These are phyloP conservation scores for Cryphonectria carpinicola DNA, from an alignment of 2,329 filamentous ascomycete species.

Conservation along the genomic window DNA sequence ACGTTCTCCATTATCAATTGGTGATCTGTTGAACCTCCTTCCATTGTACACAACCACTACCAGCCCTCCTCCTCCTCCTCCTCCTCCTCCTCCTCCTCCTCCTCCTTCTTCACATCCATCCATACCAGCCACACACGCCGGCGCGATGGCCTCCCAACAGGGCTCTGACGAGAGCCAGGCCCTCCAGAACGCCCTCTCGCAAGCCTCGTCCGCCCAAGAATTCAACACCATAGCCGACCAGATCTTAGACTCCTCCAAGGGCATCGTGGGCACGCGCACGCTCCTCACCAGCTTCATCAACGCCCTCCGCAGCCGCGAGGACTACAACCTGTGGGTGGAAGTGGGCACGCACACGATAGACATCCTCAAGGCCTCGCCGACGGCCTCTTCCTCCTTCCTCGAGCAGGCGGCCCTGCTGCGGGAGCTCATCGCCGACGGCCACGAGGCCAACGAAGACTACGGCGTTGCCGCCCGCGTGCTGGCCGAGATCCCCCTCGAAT, in stretches of 20 bases:
- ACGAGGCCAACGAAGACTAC: constrained; percentile 83
- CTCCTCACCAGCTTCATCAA: constrained; percentile 70
- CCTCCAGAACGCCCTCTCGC: constrained; percentile 23
- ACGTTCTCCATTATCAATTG: neutral
- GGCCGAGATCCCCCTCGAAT: constrained; percentile 85
- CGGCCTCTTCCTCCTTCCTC: constrained; percentile 69
- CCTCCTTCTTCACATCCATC: neutral
- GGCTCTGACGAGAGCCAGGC: constrained; percentile 21
- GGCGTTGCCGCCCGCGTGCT: constrained; percentile 76
- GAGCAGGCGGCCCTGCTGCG: constrained; percentile 83
- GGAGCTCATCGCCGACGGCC: constrained; percentile 79
- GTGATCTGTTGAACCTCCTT: neutral
- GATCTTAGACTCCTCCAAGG: constrained; percentile 70
- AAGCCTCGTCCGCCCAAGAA: constrained; percentile 48
- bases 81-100: neutral
- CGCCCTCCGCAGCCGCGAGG: constrained; percentile 63
- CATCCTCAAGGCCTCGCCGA: constrained; percentile 61
- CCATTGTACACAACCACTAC: neutral
- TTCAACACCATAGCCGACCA: constrained; percentile 69
- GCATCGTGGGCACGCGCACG: constrained; percentile 75
- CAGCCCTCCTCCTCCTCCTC: neutral
- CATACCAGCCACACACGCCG: neutral
- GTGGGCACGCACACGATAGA: constrained; percentile 76
- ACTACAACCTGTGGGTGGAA: constrained; percentile 71
- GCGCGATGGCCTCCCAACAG: constrained; percentile 27